Base-by-base conservation (phyloP, 2,329 filamentous ascomycete species). In the Xylogone sp. region DNA sequence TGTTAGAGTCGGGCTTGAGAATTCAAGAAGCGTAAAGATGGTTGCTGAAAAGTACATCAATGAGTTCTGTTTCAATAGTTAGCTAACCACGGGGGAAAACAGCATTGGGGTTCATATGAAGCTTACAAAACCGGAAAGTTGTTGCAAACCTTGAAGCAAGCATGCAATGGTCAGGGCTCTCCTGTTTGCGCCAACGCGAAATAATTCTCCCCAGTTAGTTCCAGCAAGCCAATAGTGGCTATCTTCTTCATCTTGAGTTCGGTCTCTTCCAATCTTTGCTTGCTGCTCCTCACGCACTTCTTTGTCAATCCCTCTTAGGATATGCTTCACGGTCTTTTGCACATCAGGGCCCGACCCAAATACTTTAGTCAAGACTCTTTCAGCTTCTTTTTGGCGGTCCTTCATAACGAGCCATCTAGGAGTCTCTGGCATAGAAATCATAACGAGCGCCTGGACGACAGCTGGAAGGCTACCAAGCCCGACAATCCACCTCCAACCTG, bases 41-140 rank as follows among this genome's bases (percentile, higher is more conserved):
- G 88, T 91, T 3, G 87, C 88, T 0, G 88, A 90, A 65, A 90
- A 96, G 69, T 96, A 96, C 90, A 96, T 96, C 24, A 96, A 75
- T 10, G 88, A 91, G 71, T 96, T 96, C 81, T 85, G 58, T 21
- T 13, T 21, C 10, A 24, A 21, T 22, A 21, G 20, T 59, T 48
- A 56, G 54, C 43, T 19, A 4, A n/a, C n/a, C 13, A 4, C 34
- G 21, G 19, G 21, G 19, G 10, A 31, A 3, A 21, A 8, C 8
- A 39, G 12, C 10, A 21, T n/a, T 20, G 22, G 42, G 22, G 29
- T 24, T 27, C 31, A 18, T 50, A 31, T 27, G 42, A 42, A 43
- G 27, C 81, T 69, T 69, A 85, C 82, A 69, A 94, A 94, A 1
- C 89, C 91, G 62, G 88, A 94, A 1, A 96, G 77, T 67, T 97